Evolutionary conservation across 1,284 basidiomycete genomes (phyloP).

Genomic region (Cryptococcus floricola): DNA sequence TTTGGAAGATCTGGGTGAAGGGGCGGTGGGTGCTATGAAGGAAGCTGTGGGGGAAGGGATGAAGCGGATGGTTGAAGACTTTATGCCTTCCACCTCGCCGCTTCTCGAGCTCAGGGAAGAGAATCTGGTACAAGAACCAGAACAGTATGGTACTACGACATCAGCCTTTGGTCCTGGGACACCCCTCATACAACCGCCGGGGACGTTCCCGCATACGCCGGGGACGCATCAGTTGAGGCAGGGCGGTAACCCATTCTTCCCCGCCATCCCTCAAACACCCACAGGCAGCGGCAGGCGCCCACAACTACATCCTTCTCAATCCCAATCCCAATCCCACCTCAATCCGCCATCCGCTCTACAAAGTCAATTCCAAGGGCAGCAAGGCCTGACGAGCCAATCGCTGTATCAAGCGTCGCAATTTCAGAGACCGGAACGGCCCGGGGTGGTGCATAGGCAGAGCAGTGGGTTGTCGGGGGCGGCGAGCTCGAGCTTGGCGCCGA

Average conservation of each 20-base stretch:
- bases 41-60: slow-evolving; percentile 25
- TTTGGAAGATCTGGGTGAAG: slow-evolving; percentile 28
- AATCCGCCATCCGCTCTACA: too few species aligned
- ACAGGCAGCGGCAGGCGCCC: too few species aligned
- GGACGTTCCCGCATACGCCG: too few species aligned
- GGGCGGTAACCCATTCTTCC: too few species aligned
- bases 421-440: background rate
- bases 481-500: slow-evolving; percentile 2
- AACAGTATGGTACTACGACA: background rate
- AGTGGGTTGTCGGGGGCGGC: background rate
- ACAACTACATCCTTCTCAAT: too few species aligned
- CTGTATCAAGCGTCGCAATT: too few species aligned
- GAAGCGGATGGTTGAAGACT: slow-evolving; percentile 22
- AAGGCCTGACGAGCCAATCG: too few species aligned
- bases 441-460: background rate
- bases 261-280: too few species aligned
- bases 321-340: too few species aligned
- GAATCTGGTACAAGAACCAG: background rate
- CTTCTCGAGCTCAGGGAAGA: background rate
- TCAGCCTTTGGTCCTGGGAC: background rate
- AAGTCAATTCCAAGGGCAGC: too few species aligned
- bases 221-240: too few species aligned
- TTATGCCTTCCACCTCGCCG: slow-evolving; percentile 4
- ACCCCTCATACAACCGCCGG: too few species aligned
- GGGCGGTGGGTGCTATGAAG: slow-evolving; percentile 26